Evolutionary conservation across 2,329 filamentous ascomycete genomes (phyloP).

Genomic region (Stemphylium lycopersici): DNA sequence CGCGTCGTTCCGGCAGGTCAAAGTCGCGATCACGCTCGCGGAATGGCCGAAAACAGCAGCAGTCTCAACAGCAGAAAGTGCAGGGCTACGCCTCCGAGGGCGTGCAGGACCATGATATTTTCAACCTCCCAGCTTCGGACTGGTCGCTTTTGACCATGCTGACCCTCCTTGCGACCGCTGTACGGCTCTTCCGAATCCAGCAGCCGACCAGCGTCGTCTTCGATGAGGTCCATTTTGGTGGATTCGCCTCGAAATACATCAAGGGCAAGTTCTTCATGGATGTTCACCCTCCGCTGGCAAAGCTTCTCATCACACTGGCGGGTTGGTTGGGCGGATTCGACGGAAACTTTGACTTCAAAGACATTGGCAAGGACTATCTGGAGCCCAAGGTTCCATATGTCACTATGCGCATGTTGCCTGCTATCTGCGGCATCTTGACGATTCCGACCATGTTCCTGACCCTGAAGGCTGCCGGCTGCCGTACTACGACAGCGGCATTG

Average conservation of each 20-base stretch:
- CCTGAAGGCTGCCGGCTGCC: slow-evolving; percentile 87
- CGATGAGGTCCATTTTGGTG: slow-evolving; percentile 98
- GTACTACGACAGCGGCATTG: slow-evolving; percentile 80
- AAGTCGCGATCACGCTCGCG: slow-evolving; percentile 42
- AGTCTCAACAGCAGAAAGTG: slow-evolving; percentile 36
- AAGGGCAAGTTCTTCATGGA: slow-evolving; percentile 99
- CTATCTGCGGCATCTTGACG: slow-evolving; percentile 83
- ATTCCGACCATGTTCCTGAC: slow-evolving; percentile 95
- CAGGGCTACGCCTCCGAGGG: slow-evolving; percentile 75
- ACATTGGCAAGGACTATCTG: slow-evolving; percentile 98
- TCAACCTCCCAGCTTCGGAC: slow-evolving; percentile 81
- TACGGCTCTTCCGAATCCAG: slow-evolving; percentile 94
- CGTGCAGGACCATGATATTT: slow-evolving; percentile 88
- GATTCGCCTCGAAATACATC: slow-evolving; percentile 98
- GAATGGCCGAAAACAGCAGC: slow-evolving; percentile 43
- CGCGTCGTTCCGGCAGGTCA: slow-evolving; percentile 43
- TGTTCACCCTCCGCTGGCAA: slow-evolving; percentile 96
- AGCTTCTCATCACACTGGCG: slow-evolving; percentile 92
- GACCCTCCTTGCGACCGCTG: slow-evolving; percentile 75
- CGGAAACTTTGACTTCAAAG: slow-evolving; percentile 97
- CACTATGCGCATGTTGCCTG: slow-evolving; percentile 93
- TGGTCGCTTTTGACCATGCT: slow-evolving; percentile 77
- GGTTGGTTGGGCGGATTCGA: slow-evolving; percentile 95
- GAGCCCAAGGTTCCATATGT: slow-evolving; percentile 96
- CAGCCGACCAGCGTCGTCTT: slow-evolving; percentile 97